Percentiles rank a stretch among this genome's conserved stretches.
Evolutionary conservation across 164 flowering plant species (phyloP).

Genomic region (Buxus sempervirens): DNA sequence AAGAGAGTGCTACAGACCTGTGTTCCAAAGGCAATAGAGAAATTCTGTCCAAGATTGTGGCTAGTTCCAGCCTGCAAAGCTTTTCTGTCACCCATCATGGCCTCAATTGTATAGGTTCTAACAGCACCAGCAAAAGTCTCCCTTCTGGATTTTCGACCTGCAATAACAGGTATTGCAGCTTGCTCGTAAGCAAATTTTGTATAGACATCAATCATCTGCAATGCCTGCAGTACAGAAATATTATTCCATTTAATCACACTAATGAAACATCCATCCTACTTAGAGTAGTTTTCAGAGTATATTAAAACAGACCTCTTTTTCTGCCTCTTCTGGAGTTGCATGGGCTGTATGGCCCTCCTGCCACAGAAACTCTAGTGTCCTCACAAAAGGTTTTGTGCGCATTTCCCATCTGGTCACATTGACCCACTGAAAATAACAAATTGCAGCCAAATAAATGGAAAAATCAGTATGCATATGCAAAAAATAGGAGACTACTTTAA

Average conservation of each 20-base stretch:
- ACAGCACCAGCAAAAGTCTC: constrained; percentile 99
- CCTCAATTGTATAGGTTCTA: constrained; percentile 92
- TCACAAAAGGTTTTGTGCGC: constrained; percentile 96
- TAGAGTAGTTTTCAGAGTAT: neutral
- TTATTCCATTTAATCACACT: constrained; percentile 15
- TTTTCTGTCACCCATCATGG: constrained; percentile 98
- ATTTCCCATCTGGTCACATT: constrained; percentile 99
- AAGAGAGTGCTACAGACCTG: constrained; percentile 41
- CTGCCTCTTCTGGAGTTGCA: constrained; percentile 92
- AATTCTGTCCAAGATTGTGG: constrained; percentile 97
- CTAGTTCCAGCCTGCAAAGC: constrained; percentile 98
- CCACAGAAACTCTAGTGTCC: constrained; percentile 98
- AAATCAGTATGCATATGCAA: neutral
- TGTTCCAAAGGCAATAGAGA: constrained; percentile 92
- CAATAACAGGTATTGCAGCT: constrained; percentile 95
- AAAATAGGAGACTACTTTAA: neutral
- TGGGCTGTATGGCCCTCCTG: constrained; percentile 99
- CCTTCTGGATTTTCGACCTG: constrained; percentile 84
- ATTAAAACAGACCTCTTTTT: constrained; percentile 63
- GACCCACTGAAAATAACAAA: constrained; percentile 66
- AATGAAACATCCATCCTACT: neutral
- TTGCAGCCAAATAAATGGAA: neutral
- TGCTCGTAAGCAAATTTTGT: constrained; percentile 87
- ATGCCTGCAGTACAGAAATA: constrained; percentile 59
- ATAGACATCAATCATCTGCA: constrained; percentile 90